Conservation (phyloP, 345 rosid species). For the Arabidopsis arenosa region DNA sequence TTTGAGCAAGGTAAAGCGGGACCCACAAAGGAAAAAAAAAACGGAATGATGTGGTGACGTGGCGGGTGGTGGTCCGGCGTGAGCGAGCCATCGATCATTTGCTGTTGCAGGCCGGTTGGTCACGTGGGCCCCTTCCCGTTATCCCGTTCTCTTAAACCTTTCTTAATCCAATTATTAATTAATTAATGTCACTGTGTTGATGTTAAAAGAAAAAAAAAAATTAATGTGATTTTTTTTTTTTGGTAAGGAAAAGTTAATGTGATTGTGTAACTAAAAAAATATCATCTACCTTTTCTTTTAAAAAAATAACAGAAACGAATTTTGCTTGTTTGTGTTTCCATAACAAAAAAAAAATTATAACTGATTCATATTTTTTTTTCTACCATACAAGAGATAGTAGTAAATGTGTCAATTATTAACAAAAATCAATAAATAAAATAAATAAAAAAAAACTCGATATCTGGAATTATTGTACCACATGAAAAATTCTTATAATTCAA, state of each 20-base stretch:
- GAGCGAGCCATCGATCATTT: conserved; percentile 68
- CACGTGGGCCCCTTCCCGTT: conserved; percentile 55
- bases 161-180: not conserved
- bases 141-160: conserved; percentile 47
- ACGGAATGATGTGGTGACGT: conserved; percentile 60
- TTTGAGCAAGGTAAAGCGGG: conserved; percentile 44
- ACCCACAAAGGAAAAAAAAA: conserved; percentile 41
- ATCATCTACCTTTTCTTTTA: not conserved
- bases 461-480: not conserved
- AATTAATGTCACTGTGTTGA: too few species aligned
- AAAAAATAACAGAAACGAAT: not conserved
- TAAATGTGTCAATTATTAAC: not conserved
- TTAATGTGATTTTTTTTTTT: too few species aligned
- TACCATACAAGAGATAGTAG: too few species aligned
- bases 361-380: not conserved
- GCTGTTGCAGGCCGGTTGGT: conserved; percentile 57
- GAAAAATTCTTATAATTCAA: not conserved
- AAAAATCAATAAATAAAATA: not conserved
- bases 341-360: not conserved
- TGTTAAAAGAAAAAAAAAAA: too few species aligned
- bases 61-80: conserved; percentile 83
- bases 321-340: not conserved
- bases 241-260: not conserved
- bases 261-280: not conserved
- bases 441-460: not conserved